Percentiles rank a stretch among this genome's conserved stretches.
These are phyloP conservation scores for Rhexocercosporidium sp. DNA, from an alignment of 2,329 filamentous ascomycete genomes.

Conservation along the genomic window DNA sequence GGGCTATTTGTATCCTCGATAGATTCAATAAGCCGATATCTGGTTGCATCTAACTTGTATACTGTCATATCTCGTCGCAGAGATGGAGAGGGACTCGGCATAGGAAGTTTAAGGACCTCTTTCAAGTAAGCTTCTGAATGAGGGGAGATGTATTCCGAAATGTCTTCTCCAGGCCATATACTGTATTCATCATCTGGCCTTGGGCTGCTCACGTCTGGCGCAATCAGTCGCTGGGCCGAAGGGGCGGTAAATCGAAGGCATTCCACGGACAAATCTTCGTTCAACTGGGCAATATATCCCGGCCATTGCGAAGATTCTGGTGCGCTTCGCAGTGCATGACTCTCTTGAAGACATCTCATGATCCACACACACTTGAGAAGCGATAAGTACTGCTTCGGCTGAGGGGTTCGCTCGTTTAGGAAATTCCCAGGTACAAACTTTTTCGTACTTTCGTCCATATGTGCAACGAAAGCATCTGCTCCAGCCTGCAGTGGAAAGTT, in stretches of 20 bases:
- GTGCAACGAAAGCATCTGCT: constrained; percentile 24
- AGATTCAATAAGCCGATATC: constrained; percentile 20
- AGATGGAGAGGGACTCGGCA: constrained; percentile 17
- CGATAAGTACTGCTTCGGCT: constrained; percentile 18
- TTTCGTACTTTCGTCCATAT: constrained; percentile 22
- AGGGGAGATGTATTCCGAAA: constrained; percentile 23
- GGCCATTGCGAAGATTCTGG: constrained; percentile 20
- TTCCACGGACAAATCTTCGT: constrained; percentile 21
- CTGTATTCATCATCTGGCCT: constrained; percentile 9
- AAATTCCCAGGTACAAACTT: constrained; percentile 22
- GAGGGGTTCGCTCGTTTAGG: constrained; percentile 20
- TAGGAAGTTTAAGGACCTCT: constrained; percentile 21
- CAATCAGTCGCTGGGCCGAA: constrained; percentile 17
- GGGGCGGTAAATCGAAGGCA: constrained; percentile 22
- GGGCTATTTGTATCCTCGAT: constrained; percentile 16
- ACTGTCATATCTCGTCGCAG: constrained; percentile 20
- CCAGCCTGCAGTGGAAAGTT: constrained; percentile 26
- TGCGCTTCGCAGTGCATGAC: constrained; percentile 8
- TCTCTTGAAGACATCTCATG: constrained; percentile 17
- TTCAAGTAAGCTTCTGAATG: constrained; percentile 21
- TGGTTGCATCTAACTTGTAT: constrained; percentile 16
- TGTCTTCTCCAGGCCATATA: constrained; percentile 25
- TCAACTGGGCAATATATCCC: constrained; percentile 21
- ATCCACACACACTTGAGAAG: constrained; percentile 26
- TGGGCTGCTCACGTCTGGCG: constrained; percentile 15